Base-by-base conservation (phyloP, 805 yeast genomes). In the Lachancea waltii region DNA sequence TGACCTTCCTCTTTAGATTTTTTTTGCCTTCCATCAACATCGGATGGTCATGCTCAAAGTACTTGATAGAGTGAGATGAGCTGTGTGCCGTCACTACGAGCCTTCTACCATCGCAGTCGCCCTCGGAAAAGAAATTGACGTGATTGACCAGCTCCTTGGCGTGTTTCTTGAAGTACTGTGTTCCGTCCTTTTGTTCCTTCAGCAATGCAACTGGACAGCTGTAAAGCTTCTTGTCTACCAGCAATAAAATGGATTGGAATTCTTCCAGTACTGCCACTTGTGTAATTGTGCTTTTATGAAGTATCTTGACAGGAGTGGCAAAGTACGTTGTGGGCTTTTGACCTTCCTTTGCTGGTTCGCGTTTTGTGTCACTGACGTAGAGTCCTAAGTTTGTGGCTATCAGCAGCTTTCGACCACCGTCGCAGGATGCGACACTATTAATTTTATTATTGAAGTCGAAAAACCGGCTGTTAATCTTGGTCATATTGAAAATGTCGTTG, bases 381-480 rank as follows among this genome's bases (percentile, higher is more conserved):
- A 92, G 79, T 4, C 98, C 97, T 1, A 81, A 72, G 55, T 86
- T 95, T 0, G 97, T 87, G 30, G 97, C 97, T 54, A 85, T 89
- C 24, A 92, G 60, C 47, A 89, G 64, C 56, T 89, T 85, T 47
- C 95, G 75, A 15, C 97, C 97, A 37, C 96, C 96, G 55, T 92
- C 95, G 59, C 85, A 82, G 23, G 96, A 95, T 27, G 84, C 87
- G 20, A 87, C 90, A 67, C 97, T 87, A 55, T 85, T 87, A 50
- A 90, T 84, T 44, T 82, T 75, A 54, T 89, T 78, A 15, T 70
- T 68, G 34, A 79, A 76, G 47, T 78, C 86, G 60, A 89, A 89
- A 52, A 77, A 77, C 44, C 82, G 70, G 17, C 85, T 79, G 46
- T 82, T 84, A 39, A 85, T 69, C 44, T 86, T 81, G 13, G 80